phyloP scores from a whole-genome alignment of 2,329 filamentous ascomycete species.

The Cladosporium sp. region DNA sequence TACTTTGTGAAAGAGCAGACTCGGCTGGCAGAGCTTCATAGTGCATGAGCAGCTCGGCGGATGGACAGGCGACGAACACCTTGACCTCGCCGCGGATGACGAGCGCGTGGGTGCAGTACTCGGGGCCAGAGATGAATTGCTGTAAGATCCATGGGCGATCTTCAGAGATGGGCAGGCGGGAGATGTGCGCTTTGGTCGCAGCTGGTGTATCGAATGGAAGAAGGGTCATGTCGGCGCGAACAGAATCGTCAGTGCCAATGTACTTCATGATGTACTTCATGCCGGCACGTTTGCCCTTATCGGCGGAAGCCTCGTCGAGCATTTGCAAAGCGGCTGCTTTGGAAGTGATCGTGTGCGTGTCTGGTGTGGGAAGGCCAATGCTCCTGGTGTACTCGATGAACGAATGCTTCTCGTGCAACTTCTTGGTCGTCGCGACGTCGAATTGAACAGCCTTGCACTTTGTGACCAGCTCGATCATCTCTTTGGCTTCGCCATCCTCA shows the following conservation, averaged over 20 bases:
- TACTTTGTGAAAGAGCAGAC: conserved; percentile 58
- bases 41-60: conserved; percentile 64
- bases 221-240: conserved; percentile 64
- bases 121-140: conserved; percentile 64
- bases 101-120: conserved; percentile 73
- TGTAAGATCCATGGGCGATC: conserved; percentile 67
- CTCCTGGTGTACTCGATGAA: conserved; percentile 63
- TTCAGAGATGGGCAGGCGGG: conserved; percentile 56
- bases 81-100: conserved; percentile 66
- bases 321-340: conserved; percentile 56
- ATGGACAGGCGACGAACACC: conserved; percentile 68
- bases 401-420: conserved; percentile 64
- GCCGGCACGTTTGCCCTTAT: conserved; percentile 28
- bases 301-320: conserved; percentile 43
- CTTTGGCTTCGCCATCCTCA: conserved; percentile 67
- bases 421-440: conserved; percentile 56
- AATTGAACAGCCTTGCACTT: conserved; percentile 66
- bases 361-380: conserved; percentile 53
- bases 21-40: conserved; percentile 61
- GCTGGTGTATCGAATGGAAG: conserved; percentile 58
- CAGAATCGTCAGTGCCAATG: conserved; percentile 62
- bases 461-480: conserved; percentile 60
- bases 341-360: conserved; percentile 55
- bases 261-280: conserved; percentile 67
- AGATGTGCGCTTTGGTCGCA: conserved; percentile 59